phyloP scores from a whole-genome alignment of 75 land plant genomes.

The Gnetum montanum region DNA sequence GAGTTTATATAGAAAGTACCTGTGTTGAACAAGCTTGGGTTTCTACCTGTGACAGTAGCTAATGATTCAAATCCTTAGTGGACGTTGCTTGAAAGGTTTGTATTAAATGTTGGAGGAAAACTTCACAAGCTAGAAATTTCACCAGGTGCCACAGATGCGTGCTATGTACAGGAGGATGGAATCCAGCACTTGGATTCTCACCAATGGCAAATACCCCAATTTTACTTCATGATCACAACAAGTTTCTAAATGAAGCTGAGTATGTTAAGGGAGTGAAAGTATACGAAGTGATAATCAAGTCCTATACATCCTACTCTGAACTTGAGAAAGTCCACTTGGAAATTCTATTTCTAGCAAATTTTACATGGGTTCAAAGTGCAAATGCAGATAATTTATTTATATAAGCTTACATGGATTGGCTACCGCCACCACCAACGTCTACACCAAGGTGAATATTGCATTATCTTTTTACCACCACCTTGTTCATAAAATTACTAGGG shows the following conservation, averaged over 20 bases:
- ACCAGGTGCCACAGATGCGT: constrained; percentile 80
- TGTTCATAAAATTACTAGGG: too few species aligned
- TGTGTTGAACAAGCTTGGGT: constrained; percentile 37
- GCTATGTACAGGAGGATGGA: constrained; percentile 58
- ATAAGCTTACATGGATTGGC: too few species aligned
- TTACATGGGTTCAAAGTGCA: too few species aligned
- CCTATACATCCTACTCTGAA: constrained; percentile 36
- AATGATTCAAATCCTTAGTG: constrained; percentile 87
- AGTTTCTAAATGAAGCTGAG: constrained; percentile 64
- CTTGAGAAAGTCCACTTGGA: too few species aligned
- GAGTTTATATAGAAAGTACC: constrained; percentile 58
- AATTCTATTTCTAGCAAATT: too few species aligned
- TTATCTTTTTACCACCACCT: too few species aligned
- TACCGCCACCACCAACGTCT: too few species aligned
- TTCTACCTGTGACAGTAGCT: constrained; percentile 47
- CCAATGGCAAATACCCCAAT: constrained; percentile 90
- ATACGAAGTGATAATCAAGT: constrained; percentile 50
- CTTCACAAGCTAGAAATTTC: constrained; percentile 81
- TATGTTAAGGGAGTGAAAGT: constrained; percentile 63
- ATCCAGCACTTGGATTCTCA: constrained; percentile 86
- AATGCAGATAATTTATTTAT: too few species aligned
- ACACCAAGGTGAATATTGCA: too few species aligned
- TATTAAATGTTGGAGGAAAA: constrained; percentile 56
- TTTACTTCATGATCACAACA: constrained; percentile 85
- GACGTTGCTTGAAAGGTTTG: constrained; percentile 53